Conservation (phyloP, 2,329 filamentous ascomycete genomes). For the Monilinia aucupariae region DNA sequence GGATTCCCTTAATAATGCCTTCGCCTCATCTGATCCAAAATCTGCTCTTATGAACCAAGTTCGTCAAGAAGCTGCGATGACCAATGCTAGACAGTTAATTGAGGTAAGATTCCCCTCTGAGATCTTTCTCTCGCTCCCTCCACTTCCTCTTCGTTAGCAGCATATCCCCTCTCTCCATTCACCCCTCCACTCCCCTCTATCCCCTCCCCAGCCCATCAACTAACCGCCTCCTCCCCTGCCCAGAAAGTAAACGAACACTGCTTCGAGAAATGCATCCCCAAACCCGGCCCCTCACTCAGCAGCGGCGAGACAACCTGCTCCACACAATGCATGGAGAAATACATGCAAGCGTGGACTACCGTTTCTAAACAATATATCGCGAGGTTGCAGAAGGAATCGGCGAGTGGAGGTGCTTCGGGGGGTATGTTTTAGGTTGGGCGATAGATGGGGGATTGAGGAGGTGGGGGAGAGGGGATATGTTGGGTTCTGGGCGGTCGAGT, state of each 20-base stretch:
- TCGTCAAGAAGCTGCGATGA: conserved; percentile 55
- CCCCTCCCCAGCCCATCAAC: conserved; percentile 39
- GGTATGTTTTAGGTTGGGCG: conserved; percentile 2
- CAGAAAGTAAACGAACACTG: conserved; percentile 78
- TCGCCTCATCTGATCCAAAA: conserved; percentile 29
- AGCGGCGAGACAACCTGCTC: conserved; percentile 65
- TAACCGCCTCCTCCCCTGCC: conserved; percentile 37
- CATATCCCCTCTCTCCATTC: neutral
- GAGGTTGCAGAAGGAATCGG: conserved; percentile 32
- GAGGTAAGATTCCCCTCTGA: conserved; percentile 45
- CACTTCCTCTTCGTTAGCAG: neutral
- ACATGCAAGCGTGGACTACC: conserved; percentile 74
- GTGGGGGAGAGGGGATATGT: neutral
- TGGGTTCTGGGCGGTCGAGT: too few relatives aligned
- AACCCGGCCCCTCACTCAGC: conserved; percentile 57
- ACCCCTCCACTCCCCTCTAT: too few relatives aligned
- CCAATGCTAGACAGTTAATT: conserved; percentile 65
- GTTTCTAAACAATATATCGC: conserved; percentile 63
- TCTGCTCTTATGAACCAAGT: conserved; percentile 47
- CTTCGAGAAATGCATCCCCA: conserved; percentile 71
- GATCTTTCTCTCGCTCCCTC: neutral
- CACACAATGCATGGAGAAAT: conserved; percentile 77
- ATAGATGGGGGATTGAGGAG: neutral
- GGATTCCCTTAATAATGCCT: conserved; percentile 11
- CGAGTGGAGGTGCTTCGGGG: neutral